Evolutionary conservation across 2,329 filamentous ascomycete species (phyloP).

Genomic region (Paracorniculantispora psalliotae): DNA sequence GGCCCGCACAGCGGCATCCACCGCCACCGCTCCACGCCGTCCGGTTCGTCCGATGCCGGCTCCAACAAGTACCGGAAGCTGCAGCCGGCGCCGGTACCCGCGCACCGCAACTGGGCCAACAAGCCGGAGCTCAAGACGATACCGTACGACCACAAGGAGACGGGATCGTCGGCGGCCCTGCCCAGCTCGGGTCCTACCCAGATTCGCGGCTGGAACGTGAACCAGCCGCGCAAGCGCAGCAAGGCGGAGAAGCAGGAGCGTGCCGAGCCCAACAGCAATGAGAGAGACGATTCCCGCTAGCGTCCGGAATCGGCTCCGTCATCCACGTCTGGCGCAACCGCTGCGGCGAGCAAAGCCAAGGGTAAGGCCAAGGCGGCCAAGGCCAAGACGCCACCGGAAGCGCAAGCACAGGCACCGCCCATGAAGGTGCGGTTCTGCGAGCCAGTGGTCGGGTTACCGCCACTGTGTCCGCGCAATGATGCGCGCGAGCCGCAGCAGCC

Average conservation of each 20-base stretch:
- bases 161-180: slow-evolving; percentile 48
- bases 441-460: slow-evolving; percentile 6
- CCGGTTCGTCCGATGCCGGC: slow-evolving; percentile 33
- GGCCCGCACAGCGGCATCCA: slow-evolving; percentile 27
- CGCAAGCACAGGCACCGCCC: no score
- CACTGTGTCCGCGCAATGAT: slow-evolving; percentile 8
- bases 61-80: slow-evolving; percentile 51
- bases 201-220: slow-evolving; percentile 53
- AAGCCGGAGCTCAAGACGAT: slow-evolving; percentile 54
- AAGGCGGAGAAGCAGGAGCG: slow-evolving; percentile 30
- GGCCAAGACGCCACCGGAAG: not conserved
- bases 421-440: slow-evolving; percentile 2
- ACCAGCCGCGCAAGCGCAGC: slow-evolving; percentile 34
- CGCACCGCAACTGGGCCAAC: slow-evolving; percentile 42
- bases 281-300: slow-evolving; percentile 37
- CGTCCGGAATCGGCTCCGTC: slow-evolving; percentile 24
- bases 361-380: not conserved
- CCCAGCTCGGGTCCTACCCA: slow-evolving; percentile 51
- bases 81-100: slow-evolving; percentile 51
- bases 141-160: slow-evolving; percentile 57
- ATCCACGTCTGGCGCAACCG: slow-evolving; percentile 9
- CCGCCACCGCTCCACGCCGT: slow-evolving; percentile 33
- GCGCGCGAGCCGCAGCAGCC: not conserved
- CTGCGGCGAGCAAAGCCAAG: not conserved
- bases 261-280: slow-evolving; percentile 27